phyloP scores from a whole-genome alignment of 2,329 filamentous ascomycete species.

The Aspergillus sp. region DNA sequence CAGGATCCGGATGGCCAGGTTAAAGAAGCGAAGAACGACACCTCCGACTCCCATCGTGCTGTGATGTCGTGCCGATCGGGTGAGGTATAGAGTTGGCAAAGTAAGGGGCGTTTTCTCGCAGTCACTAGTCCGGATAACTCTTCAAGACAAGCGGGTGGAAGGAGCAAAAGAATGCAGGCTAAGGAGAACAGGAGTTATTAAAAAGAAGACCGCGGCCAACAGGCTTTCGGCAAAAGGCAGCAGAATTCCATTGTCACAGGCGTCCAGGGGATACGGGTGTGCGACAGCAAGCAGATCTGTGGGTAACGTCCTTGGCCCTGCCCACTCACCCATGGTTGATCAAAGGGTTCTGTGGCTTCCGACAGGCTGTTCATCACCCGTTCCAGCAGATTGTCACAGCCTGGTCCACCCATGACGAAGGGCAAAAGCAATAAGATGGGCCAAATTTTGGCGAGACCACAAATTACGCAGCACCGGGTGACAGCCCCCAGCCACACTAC shows the following conservation, averaged over 20 bases:
- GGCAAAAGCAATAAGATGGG: not conserved
- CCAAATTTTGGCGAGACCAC: not conserved
- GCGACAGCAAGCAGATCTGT: constrained; percentile 20
- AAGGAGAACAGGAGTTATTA: not conserved
- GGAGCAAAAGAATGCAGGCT: not conserved
- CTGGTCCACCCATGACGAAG: constrained; percentile 21
- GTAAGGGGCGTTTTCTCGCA: not conserved
- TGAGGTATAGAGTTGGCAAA: not conserved
- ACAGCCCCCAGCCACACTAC: constrained; percentile 4
- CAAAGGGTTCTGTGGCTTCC: constrained; percentile 2
- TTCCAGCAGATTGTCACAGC: constrained; percentile 4
- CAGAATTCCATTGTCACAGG: constrained; percentile 19
- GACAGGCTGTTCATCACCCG: constrained; percentile 7
- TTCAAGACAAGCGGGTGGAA: not conserved
- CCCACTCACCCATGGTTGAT: constrained; percentile 7
- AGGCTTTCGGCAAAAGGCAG: constrained; percentile 19
- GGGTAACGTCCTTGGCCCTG: constrained; percentile 13
- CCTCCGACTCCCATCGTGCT: constrained; percentile 58
- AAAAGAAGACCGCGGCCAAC: not conserved
- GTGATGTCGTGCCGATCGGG: not conserved
- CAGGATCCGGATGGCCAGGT: constrained; percentile 71
- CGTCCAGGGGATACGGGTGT: constrained; percentile 13
- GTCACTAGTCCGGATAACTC: not conserved
- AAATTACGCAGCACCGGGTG: not conserved
- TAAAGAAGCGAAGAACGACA: constrained; percentile 65